phyloP scores from a whole-genome alignment of 805 yeast genomes.

The Candida ascalaphidarum region DNA sequence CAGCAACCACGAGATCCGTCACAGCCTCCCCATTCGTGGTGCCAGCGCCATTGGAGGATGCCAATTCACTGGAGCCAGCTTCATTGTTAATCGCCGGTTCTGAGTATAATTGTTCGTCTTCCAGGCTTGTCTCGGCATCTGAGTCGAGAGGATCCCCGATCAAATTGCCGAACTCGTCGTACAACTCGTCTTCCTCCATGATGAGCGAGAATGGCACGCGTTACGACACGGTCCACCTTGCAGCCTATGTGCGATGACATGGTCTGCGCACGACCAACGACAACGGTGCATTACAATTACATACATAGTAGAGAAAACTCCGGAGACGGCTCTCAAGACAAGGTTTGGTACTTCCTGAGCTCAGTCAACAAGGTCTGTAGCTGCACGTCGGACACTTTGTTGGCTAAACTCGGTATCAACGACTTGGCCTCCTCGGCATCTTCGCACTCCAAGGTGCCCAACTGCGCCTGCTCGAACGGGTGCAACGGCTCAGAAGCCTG shows the following conservation, averaged over 20 bases:
- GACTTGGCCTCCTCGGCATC: constrained; percentile 97
- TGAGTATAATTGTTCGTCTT: constrained; percentile 12
- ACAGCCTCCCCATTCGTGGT: constrained; percentile 37
- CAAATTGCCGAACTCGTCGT: constrained; percentile 77
- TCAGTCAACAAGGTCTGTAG: constrained; percentile 83
- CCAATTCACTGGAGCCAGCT: constrained; percentile 2
- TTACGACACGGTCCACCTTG: too few relatives aligned
- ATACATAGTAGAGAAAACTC: too few relatives aligned
- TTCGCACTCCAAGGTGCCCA: constrained; percentile 86
- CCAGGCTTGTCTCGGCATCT: constrained; percentile 30
- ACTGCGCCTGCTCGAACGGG: constrained; percentile 93
- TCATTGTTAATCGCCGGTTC: constrained; percentile 1
- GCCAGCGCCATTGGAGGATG: background rate
- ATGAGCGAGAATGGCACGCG: too few relatives aligned
- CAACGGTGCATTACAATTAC: too few relatives aligned
- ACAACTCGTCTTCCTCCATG: constrained; percentile 56
- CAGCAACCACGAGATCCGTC: constrained; percentile 35
- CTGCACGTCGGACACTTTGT: constrained; percentile 79
- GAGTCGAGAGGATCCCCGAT: constrained; percentile 45
- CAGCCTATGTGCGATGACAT: too few relatives aligned
- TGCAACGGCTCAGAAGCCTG: constrained; percentile 53
- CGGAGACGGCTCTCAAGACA: too few relatives aligned
- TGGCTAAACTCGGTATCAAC: constrained; percentile 76
- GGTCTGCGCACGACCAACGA: too few relatives aligned
- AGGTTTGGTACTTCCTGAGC: constrained; percentile 51